Percentiles rank a stretch among this genome's conserved stretches.
These are phyloP conservation scores for Epichloe elymi DNA, from an alignment of 2,329 filamentous ascomycete genomes.

Conservation along the genomic window DNA sequence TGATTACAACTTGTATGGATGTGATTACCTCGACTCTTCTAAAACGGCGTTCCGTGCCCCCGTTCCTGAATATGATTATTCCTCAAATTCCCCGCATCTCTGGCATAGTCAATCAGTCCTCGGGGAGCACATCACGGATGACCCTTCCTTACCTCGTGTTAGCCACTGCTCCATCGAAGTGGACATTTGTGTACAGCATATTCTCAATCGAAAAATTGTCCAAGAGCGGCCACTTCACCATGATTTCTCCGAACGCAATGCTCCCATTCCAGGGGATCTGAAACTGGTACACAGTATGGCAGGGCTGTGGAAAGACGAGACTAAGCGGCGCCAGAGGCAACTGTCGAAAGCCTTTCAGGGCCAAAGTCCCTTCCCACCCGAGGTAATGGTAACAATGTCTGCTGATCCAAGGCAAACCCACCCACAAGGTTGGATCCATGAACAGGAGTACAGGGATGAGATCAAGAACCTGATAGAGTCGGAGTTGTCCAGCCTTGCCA, in stretches of 20 bases:
- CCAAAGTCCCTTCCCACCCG: slow-evolving; percentile 66
- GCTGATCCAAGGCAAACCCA: slow-evolving; percentile 61
- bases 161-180: slow-evolving; percentile 86
- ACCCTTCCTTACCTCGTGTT: slow-evolving; percentile 53
- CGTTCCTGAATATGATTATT: slow-evolving; percentile 54
- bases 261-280: slow-evolving; percentile 50
- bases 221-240: slow-evolving; percentile 71
- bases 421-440: slow-evolving; percentile 82
- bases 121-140: slow-evolving; percentile 34
- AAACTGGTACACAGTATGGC: slow-evolving; percentile 93
- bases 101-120: slow-evolving; percentile 73
- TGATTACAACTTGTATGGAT: slow-evolving; percentile 95
- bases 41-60: slow-evolving; percentile 63
- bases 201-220: slow-evolving; percentile 68
- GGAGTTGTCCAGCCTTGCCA: slow-evolving; percentile 39
- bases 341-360: slow-evolving; percentile 51
- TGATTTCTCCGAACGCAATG: slow-evolving; percentile 63
- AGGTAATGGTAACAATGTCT: slow-evolving; percentile 79
- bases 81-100: slow-evolving; percentile 46
- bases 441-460: slow-evolving; percentile 64
- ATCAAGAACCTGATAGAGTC: slow-evolving; percentile 48
- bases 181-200: slow-evolving; percentile 79
- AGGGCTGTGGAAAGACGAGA: slow-evolving; percentile 84
- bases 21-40: slow-evolving; percentile 65
- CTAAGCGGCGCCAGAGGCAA: slow-evolving; percentile 58